Evolutionary conservation across 768 basidiomycete species (phyloP), one percentile per base, ranked within the genome.

Genomic region (Suillus cothurnatus): DNA sequence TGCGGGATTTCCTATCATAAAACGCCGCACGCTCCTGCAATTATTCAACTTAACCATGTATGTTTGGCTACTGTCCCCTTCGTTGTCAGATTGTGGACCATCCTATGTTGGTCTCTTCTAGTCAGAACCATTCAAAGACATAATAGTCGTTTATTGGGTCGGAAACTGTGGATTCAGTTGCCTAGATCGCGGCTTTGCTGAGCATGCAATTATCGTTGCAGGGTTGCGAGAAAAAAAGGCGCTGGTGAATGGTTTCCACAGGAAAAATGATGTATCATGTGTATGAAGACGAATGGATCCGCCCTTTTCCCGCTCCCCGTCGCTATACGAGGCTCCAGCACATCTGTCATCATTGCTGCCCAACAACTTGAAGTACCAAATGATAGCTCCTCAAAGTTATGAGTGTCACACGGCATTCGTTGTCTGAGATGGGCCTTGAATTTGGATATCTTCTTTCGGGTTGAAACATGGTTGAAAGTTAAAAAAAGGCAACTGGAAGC

Each of bases 341-440:
- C 56, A 63, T 66, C 62, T 23, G 19, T 63, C 45, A 59, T 66
- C 66, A 34, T 45, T 43, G 14, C 55, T 36, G 34, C 63, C 61
- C 11, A 66, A 49, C 19, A 66, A 52, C 21, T 21, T n/a, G 43
- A 45, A 7, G 38, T 58, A 57, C 23, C 6, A 26, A 21, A 23
- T 47, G n/a, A 59, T 63, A 31, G 65, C 56, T n/a, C n/a, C 47
- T 45, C 26, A 21, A 63, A 63, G 17, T 66, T 43, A 19, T 62
- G 61, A 19, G 65, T 63, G 65, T 66, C 61, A 23, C 11, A 21
- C 8, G 61, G 55, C 55, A 66, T 55, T 8, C 21, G 8, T 17
- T 66, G 34, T 19, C 26, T 31, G 9, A 65, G 43, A 62, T 56
- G 11, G n/a, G n/a, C 9, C 12, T n/a, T 21, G 36, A 36, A 34